A percentile compares a stretch with the other conserved stretches of the same genome.
phyloP scores from a whole-genome alignment of 306 rosid genomes.

The Vicia sativa region DNA sequence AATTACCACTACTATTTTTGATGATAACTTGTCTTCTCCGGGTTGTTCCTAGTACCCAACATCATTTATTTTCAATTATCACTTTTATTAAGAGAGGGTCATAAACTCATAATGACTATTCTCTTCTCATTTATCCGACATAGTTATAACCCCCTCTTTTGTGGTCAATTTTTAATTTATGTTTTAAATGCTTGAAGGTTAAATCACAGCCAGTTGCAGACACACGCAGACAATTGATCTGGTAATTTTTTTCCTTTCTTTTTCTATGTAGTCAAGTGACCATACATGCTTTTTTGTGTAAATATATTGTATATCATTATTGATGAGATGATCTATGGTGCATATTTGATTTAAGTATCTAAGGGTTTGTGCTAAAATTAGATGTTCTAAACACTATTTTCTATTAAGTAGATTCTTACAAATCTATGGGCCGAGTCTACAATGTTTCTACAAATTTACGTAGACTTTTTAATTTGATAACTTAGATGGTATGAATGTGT shows the following conservation, averaged over 20 bases:
- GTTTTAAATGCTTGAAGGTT: slow-evolving; percentile 59
- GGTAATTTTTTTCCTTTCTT: slow-evolving; percentile 39
- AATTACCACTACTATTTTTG: not conserved
- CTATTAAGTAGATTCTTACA: not conserved
- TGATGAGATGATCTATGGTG: slow-evolving; percentile 9
- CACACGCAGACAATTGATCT: slow-evolving; percentile 64
- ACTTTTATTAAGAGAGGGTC: not conserved
- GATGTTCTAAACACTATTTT: not conserved
- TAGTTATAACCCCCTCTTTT: slow-evolving; percentile 9
- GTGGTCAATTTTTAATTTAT: slow-evolving; percentile 26
- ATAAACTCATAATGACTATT: not conserved
- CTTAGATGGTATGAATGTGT: too few species aligned
- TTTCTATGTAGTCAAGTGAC: slow-evolving; percentile 14
- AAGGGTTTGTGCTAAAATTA: not conserved
- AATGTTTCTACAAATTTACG: too few species aligned
- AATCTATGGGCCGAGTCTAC: too few species aligned
- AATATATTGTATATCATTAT: slow-evolving; percentile 1
- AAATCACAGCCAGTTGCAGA: slow-evolving; percentile 86
- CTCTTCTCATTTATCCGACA: slow-evolving; percentile 21
- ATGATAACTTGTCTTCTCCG: not conserved
- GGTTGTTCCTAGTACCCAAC: slow-evolving; percentile 7
- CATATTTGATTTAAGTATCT: slow-evolving; percentile 19
- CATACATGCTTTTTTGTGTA: not conserved
- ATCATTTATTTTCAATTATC: not conserved
- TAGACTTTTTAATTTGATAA: too few species aligned